Percentiles rank a stretch among this genome's conserved stretches.
phyloP scores from a whole-genome alignment of 768 basidiomycete species.

The Termitomyces bulborhizus region DNA sequence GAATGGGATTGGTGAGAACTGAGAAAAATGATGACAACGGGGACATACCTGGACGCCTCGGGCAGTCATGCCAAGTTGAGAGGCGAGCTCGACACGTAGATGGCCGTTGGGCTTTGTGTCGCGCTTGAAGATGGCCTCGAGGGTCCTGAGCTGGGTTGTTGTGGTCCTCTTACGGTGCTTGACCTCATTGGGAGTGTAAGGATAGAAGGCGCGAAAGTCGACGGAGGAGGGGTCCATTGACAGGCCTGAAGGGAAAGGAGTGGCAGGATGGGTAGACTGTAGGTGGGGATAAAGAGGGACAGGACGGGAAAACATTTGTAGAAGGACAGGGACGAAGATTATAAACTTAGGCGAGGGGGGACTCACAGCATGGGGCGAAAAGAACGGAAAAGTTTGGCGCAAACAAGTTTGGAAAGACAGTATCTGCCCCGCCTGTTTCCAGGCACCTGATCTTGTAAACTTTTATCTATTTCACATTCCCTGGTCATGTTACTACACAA shows the following conservation, averaged over 20 bases:
- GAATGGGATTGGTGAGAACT: conserved; percentile 7
- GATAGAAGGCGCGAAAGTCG: conserved; percentile 80
- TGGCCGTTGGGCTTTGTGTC: conserved; percentile 90
- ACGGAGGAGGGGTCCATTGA: conserved; percentile 60
- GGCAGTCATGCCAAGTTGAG: conserved; percentile 85
- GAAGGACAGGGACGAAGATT: conserved; percentile 14
- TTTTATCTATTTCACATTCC: conserved; percentile 8
- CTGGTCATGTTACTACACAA: background rate
- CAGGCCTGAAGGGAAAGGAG: conserved; percentile 19
- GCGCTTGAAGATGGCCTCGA: conserved; percentile 80
- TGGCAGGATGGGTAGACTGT: conserved; percentile 11
- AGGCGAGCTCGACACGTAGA: conserved; percentile 72
- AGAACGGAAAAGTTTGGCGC: conserved; percentile 17
- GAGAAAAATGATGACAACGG: conserved; percentile 1
- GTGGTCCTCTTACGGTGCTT: conserved; percentile 93
- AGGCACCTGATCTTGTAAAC: conserved; percentile 16
- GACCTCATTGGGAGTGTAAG: conserved; percentile 89
- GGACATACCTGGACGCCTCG: conserved; percentile 86
- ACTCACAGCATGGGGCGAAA: conserved; percentile 21
- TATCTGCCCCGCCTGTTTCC: conserved; percentile 20
- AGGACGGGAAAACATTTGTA: conserved; percentile 21
- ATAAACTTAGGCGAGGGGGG: conserved; percentile 10
- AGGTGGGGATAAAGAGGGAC: conserved; percentile 10
- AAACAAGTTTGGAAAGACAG: conserved; percentile 12
- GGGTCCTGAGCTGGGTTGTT: conserved; percentile 78